Evolutionary conservation across 108 stramenopile genomes (phyloP).

Genomic region (Tribonema minus): DNA sequence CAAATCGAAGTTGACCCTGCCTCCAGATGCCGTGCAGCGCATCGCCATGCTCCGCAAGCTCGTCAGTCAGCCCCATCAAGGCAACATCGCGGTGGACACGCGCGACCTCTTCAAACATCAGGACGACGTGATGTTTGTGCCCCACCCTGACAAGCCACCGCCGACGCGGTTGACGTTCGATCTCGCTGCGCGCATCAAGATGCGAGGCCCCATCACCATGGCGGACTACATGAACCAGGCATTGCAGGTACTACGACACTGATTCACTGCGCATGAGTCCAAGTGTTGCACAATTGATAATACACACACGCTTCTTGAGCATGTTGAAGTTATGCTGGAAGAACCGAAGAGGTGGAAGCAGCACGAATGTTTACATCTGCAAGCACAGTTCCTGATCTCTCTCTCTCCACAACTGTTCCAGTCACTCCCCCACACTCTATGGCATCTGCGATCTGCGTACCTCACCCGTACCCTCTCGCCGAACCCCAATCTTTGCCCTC

Average conservation of each 20-base stretch:
- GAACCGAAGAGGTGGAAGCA: too few relatives aligned
- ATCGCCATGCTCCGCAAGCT: neutral
- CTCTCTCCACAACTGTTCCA: too few relatives aligned
- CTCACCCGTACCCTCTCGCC: too few relatives aligned
- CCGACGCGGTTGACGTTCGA: slow-evolving; percentile 3
- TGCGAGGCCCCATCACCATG: slow-evolving; percentile 35
- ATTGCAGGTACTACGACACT: neutral
- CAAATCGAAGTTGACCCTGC: too few relatives aligned
- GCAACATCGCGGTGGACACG: neutral
- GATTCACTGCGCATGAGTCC: neutral
- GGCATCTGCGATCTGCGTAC: too few relatives aligned
- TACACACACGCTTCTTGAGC: neutral
- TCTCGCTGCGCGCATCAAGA: slow-evolving; percentile 28
- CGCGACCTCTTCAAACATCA: neutral
- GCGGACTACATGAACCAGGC: slow-evolving; percentile 45
- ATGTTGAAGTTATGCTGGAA: too few relatives aligned
- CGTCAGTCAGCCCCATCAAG: neutral
- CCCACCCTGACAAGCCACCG: slow-evolving; percentile 3
- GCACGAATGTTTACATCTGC: too few relatives aligned
- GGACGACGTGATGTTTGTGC: neutral
- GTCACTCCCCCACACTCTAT: too few relatives aligned
- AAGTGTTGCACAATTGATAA: neutral
- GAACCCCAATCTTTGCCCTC: neutral
- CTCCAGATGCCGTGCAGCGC: neutral
- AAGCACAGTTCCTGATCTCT: too few relatives aligned